Base-by-base conservation (phyloP, 2,329 filamentous ascomycete genomes). In the Phialophora chinensis region DNA sequence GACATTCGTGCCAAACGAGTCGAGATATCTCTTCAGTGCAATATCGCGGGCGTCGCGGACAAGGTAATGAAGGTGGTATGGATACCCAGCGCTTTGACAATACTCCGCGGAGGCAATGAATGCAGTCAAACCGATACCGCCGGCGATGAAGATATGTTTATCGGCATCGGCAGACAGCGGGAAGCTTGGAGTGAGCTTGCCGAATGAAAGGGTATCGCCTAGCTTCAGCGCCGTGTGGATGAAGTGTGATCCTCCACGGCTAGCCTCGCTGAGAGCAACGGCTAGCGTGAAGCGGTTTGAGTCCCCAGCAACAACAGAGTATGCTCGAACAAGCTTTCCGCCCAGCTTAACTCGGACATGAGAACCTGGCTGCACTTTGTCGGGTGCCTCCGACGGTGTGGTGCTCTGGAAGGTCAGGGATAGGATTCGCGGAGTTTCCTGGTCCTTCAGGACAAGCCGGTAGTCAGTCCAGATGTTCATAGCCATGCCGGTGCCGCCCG, bases 71-170 rank as follows among this genome's bases (percentile, higher is more conserved):
- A 62, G 47, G 17, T 65, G 62, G 23, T 61, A 65, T 1, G 58
- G 33, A 8, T 52, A 47, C 4, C 59, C 60, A 1, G 25, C 33
- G 2, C 31, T 53, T 17, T 62, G 61, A 29, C 62, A 65, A 42
- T 58, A 42, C 57, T 83, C 76, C 2, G 86, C 73, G 27, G 87
- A 77, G 0, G 79, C 72, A 8, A 90, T 72, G 69, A 90, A 90
- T 0, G 88, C 88, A 1, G 88, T 90, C 67, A 90, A 84, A 0
- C 88, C 88, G 33, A 90, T 86, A 0, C 88, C 88, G 10, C 86
- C 88, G 0, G 83, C 86, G 33, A 91, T 84, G 71, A 90, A 86
- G 47, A 90, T 79, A 69, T 90, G 87, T 58, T 85, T 80, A 69
- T 85, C 86, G 7, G 85, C 85, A 0, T 81, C 77, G 2, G 66